Base-by-base conservation (phyloP, 306 rosid genomes). In the Luffa aegyptiaca region DNA sequence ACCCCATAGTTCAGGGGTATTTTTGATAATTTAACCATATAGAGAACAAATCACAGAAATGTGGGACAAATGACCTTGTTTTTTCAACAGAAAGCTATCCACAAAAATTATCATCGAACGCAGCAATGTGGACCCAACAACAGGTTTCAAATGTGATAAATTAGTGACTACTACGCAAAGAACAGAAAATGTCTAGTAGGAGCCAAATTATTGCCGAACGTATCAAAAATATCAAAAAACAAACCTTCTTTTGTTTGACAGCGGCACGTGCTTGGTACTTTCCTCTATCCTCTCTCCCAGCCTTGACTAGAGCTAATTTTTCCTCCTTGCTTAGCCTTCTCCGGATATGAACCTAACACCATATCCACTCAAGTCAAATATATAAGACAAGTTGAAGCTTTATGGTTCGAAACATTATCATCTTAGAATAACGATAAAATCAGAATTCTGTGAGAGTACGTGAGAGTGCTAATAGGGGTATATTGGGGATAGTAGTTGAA, bases 241-340 rank as follows among this genome's bases (percentile, higher is more conserved):
- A n/a, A 85, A 94, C 98, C 95, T 94, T 94, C 81, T 90, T 91
- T 89, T 94, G 94, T 84, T 92, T 92, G 18, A 94, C 85, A 37
- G 97, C 96, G 10, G 95, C 81, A 80, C 86, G 84, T 83, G 98
- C 87, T 74, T 83, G 84, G 80, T 91, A 94, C 90, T 86, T 78
- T 80, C 90, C 96, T 88, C 96, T 89, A 8, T 90, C 98, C 82
- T 90, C 97, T 84, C 98, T 88, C 68, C 98, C 98, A 39, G 89
- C 97, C 85, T 81, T 89, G 83, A 92, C 92, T 52, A 88, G 82
- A 33, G 86, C 91, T 86, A 92, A 71, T 76, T 89, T 90, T 82
- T 92, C 94, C 9, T 88, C 96, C 88, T 94, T 92, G 88, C 68
- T 94, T 66, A 90, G 14, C 89, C 83, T 92, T 82, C 76, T 90